These are phyloP conservation scores for Syncephalastrum monosporum DNA, from an alignment of 371 early-diverging fungal species.

Conservation along the genomic window DNA sequence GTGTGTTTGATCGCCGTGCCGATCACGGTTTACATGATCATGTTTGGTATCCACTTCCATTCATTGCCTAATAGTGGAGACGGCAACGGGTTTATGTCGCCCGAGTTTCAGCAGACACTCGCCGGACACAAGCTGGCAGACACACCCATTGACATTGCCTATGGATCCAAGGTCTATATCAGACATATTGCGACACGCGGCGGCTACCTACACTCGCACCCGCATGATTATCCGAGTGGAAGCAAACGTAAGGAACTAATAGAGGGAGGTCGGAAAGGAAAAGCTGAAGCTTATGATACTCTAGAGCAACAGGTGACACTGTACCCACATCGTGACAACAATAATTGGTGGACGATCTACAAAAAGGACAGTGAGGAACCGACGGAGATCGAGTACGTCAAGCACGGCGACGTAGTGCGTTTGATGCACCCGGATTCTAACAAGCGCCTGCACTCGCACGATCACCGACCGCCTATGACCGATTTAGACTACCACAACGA, in stretches of 20 bases:
- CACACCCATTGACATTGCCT: conserved; percentile 68
- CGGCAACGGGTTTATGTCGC: conserved; percentile 94
- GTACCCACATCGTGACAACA: conserved; percentile 87
- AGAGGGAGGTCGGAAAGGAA: background rate
- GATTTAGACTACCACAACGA: conserved; percentile 89
- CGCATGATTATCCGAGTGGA: conserved; percentile 79
- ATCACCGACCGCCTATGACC: conserved; percentile 76
- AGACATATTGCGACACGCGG: conserved; percentile 75
- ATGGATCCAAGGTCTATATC: conserved; percentile 78
- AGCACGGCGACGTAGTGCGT: conserved; percentile 77
- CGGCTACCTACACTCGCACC: conserved; percentile 91
- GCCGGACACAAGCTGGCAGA: conserved; percentile 71
- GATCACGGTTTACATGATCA: conserved; percentile 74
- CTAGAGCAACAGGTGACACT: conserved; percentile 95
- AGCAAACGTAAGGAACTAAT: conserved; percentile 69
- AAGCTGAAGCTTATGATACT: background rate
- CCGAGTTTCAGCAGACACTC: conserved; percentile 90
- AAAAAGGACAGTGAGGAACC: conserved; percentile 50
- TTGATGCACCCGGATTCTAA: conserved; percentile 71
- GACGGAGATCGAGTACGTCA: conserved; percentile 44
- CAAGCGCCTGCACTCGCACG: conserved; percentile 61
- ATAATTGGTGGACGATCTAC: conserved; percentile 84
- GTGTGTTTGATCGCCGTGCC: conserved; percentile 87
- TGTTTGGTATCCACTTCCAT: conserved; percentile 91
- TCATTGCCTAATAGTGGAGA: conserved; percentile 82